Percentiles rank a stretch among this genome's conserved stretches.
Evolutionary conservation across 805 yeast genomes (phyloP).

Genomic region (Nadsonia fulvescens): DNA sequence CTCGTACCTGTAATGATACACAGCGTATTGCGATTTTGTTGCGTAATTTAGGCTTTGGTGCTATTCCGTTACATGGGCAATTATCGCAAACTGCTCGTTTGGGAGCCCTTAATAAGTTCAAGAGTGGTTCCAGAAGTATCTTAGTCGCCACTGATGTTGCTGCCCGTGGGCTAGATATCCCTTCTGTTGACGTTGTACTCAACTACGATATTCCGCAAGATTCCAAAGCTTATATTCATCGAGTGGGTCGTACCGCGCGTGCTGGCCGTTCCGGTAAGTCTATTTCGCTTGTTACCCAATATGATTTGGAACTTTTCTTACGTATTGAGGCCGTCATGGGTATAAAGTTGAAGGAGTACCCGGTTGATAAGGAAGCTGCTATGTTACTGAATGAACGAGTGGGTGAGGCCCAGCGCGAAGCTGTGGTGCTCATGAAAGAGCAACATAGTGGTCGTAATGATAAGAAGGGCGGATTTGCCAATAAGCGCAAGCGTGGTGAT

Average conservation of each 20-base stretch:
- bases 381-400: conserved; percentile 68
- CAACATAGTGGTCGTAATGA: conserved; percentile 31
- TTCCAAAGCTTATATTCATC: conserved; percentile 87
- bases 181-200: conserved; percentile 72
- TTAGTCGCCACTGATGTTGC: conserved; percentile 94
- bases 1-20: conserved; percentile 89
- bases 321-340: conserved; percentile 73
- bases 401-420: conserved; percentile 81
- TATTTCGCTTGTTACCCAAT: conserved; percentile 76
- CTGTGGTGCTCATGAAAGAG: conserved; percentile 62
- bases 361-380: conserved; percentile 60
- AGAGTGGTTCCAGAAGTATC: conserved; percentile 85
- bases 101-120: conserved; percentile 77
- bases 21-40: conserved; percentile 75
- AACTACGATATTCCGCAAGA: conserved; percentile 91
- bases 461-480: conserved; percentile 22
- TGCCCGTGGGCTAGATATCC: conserved; percentile 93
- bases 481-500: conserved; percentile 25
- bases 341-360: conserved; percentile 69
- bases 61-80: conserved; percentile 91
- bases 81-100: conserved; percentile 86
- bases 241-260: conserved; percentile 98
- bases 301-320: conserved; percentile 74
- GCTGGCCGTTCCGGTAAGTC: conserved; percentile 86
- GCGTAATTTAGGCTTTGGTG: conserved; percentile 66